Conservation (phyloP, 1,284 basidiomycete genomes). For the Cryptococcus hybrid region DNA sequence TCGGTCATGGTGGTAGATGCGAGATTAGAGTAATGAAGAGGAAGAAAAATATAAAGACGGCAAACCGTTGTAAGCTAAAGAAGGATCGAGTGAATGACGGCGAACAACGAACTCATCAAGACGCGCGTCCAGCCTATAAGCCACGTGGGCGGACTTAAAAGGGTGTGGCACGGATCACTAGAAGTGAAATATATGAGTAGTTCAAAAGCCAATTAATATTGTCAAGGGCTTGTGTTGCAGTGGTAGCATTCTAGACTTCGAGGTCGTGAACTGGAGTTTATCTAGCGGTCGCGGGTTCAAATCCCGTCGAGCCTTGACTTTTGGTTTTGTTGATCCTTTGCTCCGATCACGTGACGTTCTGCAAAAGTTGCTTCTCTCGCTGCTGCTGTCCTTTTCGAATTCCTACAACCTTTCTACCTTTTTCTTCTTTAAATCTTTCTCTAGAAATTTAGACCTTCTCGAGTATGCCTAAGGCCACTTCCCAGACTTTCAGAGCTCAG, state of each 20-base stretch:
- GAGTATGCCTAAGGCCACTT: constrained; percentile 86
- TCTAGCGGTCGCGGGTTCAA: constrained; percentile 24
- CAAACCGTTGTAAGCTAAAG: background rate
- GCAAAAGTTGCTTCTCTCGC: constrained; percentile 3
- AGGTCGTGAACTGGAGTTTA: constrained; percentile 19
- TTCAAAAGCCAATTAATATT: background rate
- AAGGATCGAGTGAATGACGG: background rate
- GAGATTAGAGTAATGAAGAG: background rate
- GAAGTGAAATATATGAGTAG: too few relatives aligned
- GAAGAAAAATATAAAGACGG: background rate
- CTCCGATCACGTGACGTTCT: constrained; percentile 5
- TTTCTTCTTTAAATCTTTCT: background rate
- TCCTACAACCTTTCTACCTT: background rate
- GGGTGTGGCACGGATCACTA: background rate
- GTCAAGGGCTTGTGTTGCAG: constrained; percentile 20
- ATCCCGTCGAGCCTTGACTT: constrained; percentile 18
- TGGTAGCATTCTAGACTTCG: constrained; percentile 26
- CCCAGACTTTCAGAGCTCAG: constrained; percentile 64
- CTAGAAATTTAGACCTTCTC: background rate
- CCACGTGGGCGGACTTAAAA: background rate
- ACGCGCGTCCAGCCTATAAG: background rate
- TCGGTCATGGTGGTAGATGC: constrained; percentile 19
- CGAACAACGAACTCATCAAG: background rate
- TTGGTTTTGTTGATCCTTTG: background rate
- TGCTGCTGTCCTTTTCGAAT: background rate